phyloP scores from a whole-genome alignment of 148 eudicot genomes.

The Cornus controversa region DNA sequence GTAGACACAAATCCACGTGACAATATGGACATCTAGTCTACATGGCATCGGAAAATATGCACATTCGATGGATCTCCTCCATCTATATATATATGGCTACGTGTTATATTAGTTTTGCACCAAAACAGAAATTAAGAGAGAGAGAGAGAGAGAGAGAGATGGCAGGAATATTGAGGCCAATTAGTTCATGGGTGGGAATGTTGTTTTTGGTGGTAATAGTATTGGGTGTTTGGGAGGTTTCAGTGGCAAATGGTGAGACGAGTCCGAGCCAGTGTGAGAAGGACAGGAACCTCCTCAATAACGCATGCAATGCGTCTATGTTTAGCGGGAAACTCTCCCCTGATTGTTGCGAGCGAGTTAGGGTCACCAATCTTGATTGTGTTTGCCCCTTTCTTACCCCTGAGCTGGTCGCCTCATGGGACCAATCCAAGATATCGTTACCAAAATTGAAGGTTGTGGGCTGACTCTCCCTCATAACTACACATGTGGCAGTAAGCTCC shows the following conservation, averaged over 20 bases:
- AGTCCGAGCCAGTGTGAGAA: constrained; percentile 21
- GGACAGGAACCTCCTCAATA: constrained; percentile 13
- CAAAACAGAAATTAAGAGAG: too few species aligned
- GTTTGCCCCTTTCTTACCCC: constrained; percentile 31
- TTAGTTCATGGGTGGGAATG: neutral
- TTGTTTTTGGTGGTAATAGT: neutral
- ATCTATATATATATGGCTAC: too few species aligned
- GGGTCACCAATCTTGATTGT: constrained; percentile 20
- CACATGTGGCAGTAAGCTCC: constrained; percentile 35
- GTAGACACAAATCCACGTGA: too few species aligned
- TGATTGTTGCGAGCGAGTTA: constrained; percentile 24
- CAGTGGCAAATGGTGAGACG: neutral
- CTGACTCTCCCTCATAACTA: constrained; percentile 34
- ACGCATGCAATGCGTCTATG: constrained; percentile 20
- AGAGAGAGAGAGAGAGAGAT: neutral
- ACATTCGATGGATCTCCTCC: too few species aligned
- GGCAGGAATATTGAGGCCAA: neutral
- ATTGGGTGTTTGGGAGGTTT: neutral
- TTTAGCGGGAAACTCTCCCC: constrained; percentile 21
- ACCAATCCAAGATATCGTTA: constrained; percentile 19
- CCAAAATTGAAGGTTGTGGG: constrained; percentile 27
- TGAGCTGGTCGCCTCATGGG: constrained; percentile 24
- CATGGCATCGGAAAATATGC: too few species aligned
- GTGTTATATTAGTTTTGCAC: too few species aligned
- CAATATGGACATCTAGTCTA: too few species aligned